Evolutionary conservation across 1,284 basidiomycete species (phyloP), one percentile per base, ranked within the genome.

Genomic region (Meripilus lineatus): DNA sequence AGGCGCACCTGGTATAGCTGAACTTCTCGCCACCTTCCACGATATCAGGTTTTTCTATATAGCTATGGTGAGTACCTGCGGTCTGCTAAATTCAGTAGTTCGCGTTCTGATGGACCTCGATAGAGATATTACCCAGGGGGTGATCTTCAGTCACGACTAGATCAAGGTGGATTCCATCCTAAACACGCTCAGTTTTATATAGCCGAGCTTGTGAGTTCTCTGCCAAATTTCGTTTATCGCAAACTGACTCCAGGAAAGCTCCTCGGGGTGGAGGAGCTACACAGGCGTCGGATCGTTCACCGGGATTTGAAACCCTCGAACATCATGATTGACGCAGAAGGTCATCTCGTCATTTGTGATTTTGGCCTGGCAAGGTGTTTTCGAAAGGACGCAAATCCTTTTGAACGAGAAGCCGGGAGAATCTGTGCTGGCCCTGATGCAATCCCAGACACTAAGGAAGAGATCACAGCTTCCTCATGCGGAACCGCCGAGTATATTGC

Each of bases 401-500:
- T 36, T 24, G 26, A 38, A 22, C 18, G 34, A 7, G 7, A 21
- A 13, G 23, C 3, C 21, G 11, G 7, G 13, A 8, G 26, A 32
- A 21, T 7, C 20, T 6, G 35, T 25, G n/a, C 28, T 30, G n/a
- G 10, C 10, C 28, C 8, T 7, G 6, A 18, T 26, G 14, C 13
- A 7, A 15, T 7, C 8, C 11, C 18, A 5, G 10, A 30, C 28
- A 30, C 8, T 30, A 10, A 10, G 10, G 28, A n/a, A 10, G 28
- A 30, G 10, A n/a, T 30, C 10, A 30, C 28, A 10, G 28, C 28
- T 30, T 30, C 28, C 8, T n/a, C 77, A 4, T 80, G 77, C 57
- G 78, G 78, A 14, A 79, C 77, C 15, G 71, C 69, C 32, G 71
- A 73, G 61, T 84, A 82, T 57, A 70, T 82, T 35, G 79, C 80